A percentile compares a stretch with the other conserved stretches of the same genome.
Conservation (phyloP, 257 asterid genomes). For the Leptodermis oblonga region DNA sequence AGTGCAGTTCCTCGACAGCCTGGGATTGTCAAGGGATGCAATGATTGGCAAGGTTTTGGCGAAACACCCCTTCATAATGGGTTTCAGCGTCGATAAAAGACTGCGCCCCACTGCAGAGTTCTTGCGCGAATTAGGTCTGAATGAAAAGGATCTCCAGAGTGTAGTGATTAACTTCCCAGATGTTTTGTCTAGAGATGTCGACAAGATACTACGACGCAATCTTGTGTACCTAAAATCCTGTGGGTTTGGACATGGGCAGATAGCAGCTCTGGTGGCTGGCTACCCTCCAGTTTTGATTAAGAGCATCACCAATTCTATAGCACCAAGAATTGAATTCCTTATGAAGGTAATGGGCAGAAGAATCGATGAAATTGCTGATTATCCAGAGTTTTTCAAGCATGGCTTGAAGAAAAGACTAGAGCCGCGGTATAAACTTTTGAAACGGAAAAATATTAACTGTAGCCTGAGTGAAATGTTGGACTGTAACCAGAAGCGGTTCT, state of each 20-base stretch:
- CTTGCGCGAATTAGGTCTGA: slow-evolving; percentile 66
- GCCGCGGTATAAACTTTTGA: slow-evolving; percentile 63
- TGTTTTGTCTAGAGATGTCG: slow-evolving; percentile 74
- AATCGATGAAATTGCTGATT: slow-evolving; percentile 68
- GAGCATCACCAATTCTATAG: slow-evolving; percentile 67
- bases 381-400: slow-evolving; percentile 85
- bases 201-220: slow-evolving; percentile 69
- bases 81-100: slow-evolving; percentile 77
- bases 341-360: slow-evolving; percentile 72
- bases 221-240: slow-evolving; percentile 51
- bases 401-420: slow-evolving; percentile 81
- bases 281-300: slow-evolving; percentile 88
- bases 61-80: slow-evolving; percentile 77
- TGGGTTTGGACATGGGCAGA: slow-evolving; percentile 59
- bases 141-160: slow-evolving; percentile 55
- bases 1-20: slow-evolving; percentile 68
- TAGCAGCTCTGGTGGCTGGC: slow-evolving; percentile 70
- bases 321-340: slow-evolving; percentile 84
- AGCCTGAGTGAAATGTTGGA: slow-evolving; percentile 91
- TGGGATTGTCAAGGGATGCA: slow-evolving; percentile 66
- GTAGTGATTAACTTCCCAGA: slow-evolving; percentile 68
- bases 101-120: slow-evolving; percentile 71
- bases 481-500: slow-evolving; percentile 77
- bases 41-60: slow-evolving; percentile 72
- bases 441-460: slow-evolving; percentile 47